Evolutionary conservation across 768 basidiomycete genomes (phyloP).

Genomic region (Dentipellis sp.): DNA sequence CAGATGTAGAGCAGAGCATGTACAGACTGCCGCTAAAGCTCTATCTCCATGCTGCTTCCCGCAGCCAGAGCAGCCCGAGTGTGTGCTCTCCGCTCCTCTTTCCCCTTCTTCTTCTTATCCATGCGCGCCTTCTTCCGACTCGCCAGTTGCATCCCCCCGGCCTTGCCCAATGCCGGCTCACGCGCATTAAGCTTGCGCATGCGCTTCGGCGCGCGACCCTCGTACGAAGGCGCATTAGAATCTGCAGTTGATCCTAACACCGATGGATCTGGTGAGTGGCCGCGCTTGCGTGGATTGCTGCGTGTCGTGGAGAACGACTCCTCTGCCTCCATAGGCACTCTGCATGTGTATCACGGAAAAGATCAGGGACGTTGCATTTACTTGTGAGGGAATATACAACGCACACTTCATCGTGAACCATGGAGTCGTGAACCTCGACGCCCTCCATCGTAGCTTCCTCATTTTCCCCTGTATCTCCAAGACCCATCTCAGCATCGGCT

Average conservation of each 20-base stretch:
- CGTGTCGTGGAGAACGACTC: neutral
- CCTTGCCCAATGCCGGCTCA: conserved; percentile 1
- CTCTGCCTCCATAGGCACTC: neutral
- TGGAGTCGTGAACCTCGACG: neutral
- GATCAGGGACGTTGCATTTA: neutral
- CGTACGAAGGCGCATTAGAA: neutral
- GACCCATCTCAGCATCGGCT: conserved; percentile 67
- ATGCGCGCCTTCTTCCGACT: neutral
- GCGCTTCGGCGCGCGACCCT: conserved; percentile 6
- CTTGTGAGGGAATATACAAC: neutral
- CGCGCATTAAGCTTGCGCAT: conserved; percentile 4
- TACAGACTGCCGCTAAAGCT: neutral
- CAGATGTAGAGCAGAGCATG: too few species aligned
- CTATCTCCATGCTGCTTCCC: conserved; percentile 6
- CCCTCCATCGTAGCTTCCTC: conserved; percentile 19
- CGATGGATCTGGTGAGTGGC: neutral
- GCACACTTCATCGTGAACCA: conserved; percentile 6
- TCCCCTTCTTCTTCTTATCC: conserved; percentile 1
- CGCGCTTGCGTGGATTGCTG: conserved; percentile 6
- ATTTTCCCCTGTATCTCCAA: conserved; percentile 21
- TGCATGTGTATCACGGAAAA: neutral
- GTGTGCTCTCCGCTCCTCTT: conserved; percentile 1
- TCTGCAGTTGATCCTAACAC: neutral
- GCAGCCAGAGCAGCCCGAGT: neutral
- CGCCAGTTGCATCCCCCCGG: neutral